Evolutionary conservation across 2,329 filamentous ascomycete species (phyloP), one percentile per base, ranked within the genome.

Genomic region (Alternaria novae-zelandiae): DNA sequence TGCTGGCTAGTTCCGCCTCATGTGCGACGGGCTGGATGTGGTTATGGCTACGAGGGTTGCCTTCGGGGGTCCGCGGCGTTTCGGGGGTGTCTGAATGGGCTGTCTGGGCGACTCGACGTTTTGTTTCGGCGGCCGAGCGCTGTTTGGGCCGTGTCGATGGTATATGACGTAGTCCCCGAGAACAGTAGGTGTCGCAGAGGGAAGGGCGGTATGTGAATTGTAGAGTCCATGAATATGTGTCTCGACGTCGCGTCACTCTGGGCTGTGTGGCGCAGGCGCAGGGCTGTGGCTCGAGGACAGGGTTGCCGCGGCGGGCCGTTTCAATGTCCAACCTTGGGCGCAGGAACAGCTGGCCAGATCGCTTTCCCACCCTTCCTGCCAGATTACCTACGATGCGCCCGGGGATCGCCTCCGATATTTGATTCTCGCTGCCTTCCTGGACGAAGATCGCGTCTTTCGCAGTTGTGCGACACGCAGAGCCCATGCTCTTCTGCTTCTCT

Each of bases 271-370:
- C 57, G 61, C 61, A 62, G 59, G 20, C 44, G 20, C n/a, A 17
- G 36, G 26, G 7, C 21, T 30, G 61, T 63, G 61, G 61, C 61
- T 50, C 9, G 44, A 32, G 58, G 61, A 45, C 67, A 65, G 57
- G 51, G 46, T 57, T 51, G 60, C 59, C 49, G 55, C 25, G 54
- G 59, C 50, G 54, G 63, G 59, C 56, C 26, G 63, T 60, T 54
- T 45, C 56, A 58, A 64, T 57, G 32, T 43, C 57, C 46, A 59
- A 44, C 36, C 36, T 41, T 41, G 36, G 49, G 54, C 59, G 49
- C 64, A 68, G 71, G 61, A 69, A 74, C 74, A 78, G 68, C 73
- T 77, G 74, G 71, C 72, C 74, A 68, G 58, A 70, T 70, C 45
- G 21, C 55, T 51, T 61, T 15, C 30, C 25, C 47, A 54, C 62